Conservation (phyloP, 768 basidiomycete genomes). For the Boletus sp. region DNA sequence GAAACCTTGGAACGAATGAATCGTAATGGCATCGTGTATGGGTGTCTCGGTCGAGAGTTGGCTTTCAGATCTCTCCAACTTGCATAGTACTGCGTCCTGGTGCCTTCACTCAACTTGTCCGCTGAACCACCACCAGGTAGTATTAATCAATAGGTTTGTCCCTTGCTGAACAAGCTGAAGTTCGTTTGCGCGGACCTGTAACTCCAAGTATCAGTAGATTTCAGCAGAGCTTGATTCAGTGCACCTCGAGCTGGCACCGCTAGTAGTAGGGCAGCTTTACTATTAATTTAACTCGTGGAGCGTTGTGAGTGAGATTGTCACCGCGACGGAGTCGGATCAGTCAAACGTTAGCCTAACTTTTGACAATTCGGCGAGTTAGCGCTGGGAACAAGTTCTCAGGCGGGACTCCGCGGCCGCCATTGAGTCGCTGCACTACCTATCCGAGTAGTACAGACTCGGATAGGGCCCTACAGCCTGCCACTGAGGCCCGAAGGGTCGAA, state of each 20-base stretch:
- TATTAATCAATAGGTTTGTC: not conserved
- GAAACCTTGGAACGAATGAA: slow-evolving; percentile 28
- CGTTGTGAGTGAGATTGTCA: too few relatives aligned
- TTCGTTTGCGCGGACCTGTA: not conserved
- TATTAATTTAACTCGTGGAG: not conserved
- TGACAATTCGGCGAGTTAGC: not conserved
- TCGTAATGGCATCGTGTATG: slow-evolving; percentile 29
- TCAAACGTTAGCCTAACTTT: too few relatives aligned
- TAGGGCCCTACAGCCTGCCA: too few relatives aligned
- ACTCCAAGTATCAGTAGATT: not conserved
- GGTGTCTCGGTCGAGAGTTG: too few relatives aligned
- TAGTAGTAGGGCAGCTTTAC: not conserved
- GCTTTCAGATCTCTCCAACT: not conserved
- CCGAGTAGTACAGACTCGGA: too few relatives aligned
- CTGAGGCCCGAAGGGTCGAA: too few relatives aligned
- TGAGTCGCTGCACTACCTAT: too few relatives aligned
- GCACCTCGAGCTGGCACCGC: not conserved
- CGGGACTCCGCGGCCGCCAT: too few relatives aligned
- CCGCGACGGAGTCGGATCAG: not conserved
- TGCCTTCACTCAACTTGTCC: not conserved
- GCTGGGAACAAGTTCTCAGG: not conserved
- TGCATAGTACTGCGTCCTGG: not conserved
- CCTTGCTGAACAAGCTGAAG: not conserved
- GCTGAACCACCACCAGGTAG: not conserved
- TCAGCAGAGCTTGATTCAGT: not conserved